Conservation (phyloP, 805 yeast species). For the Priceomyces haplophilus region DNA sequence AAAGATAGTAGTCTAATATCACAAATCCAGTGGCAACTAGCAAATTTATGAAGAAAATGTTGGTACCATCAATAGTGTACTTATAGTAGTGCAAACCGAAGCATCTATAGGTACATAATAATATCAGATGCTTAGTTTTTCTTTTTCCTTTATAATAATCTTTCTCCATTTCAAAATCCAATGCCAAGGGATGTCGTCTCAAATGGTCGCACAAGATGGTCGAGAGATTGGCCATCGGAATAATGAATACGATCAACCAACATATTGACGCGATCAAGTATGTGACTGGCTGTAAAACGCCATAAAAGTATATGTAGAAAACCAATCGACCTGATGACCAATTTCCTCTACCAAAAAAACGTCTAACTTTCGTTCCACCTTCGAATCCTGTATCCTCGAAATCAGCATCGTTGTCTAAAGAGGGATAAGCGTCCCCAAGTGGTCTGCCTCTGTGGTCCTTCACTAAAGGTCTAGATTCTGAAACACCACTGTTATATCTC, state of each 20-base stretch:
- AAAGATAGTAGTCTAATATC: slow-evolving; percentile 68
- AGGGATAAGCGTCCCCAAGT: slow-evolving; percentile 35
- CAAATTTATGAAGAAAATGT: slow-evolving; percentile 85
- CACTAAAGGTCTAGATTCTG: slow-evolving; percentile 36
- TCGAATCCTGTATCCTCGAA: slow-evolving; percentile 15
- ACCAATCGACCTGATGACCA: slow-evolving; percentile 84
- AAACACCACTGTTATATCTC: slow-evolving; percentile 29
- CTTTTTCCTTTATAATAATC: slow-evolving; percentile 37
- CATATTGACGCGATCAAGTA: slow-evolving; percentile 53
- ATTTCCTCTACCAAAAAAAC: slow-evolving; percentile 81
- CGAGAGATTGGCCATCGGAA: slow-evolving; percentile 88
- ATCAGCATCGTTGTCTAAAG: slow-evolving; percentile 23
- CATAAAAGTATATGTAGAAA: slow-evolving; percentile 70
- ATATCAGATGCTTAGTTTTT: slow-evolving; percentile 49
- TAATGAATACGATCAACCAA: slow-evolving; percentile 84
- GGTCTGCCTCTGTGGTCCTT: slow-evolving; percentile 42
- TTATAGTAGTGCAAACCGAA: slow-evolving; percentile 92
- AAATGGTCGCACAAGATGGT: slow-evolving; percentile 68
- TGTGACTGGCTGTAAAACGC: slow-evolving; percentile 66
- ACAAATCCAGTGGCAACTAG: slow-evolving; percentile 77
- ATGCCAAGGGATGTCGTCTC: slow-evolving; percentile 85
- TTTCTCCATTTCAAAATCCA: slow-evolving; percentile 65
- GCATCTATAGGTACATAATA: slow-evolving; percentile 88
- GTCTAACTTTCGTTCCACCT: slow-evolving; percentile 46
- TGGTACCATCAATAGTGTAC: slow-evolving; percentile 94